These are phyloP conservation scores for Chalara sp. DNA, from an alignment of 2,329 filamentous ascomycete genomes.

Conservation along the genomic window DNA sequence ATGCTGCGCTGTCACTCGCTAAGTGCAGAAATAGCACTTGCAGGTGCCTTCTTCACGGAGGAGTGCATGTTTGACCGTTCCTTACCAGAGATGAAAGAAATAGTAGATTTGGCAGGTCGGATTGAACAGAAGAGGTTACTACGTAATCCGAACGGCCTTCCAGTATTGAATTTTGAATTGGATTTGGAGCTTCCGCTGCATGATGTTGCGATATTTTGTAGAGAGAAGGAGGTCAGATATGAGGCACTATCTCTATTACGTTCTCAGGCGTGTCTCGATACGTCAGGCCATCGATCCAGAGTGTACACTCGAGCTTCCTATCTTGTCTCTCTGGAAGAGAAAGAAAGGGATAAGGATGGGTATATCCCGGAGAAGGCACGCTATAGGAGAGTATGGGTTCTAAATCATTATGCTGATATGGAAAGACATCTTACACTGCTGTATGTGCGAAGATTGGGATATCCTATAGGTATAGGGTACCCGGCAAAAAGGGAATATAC, in stretches of 20 bases:
- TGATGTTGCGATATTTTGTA: constrained; percentile 3
- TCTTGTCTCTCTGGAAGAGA: constrained; percentile 5
- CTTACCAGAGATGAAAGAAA: constrained; percentile 40
- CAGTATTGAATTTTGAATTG: constrained; percentile 4
- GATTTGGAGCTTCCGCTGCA: constrained; percentile 2
- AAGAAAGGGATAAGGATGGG: constrained; percentile 1
- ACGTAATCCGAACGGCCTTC: not conserved
- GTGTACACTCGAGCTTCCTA: constrained; percentile 4
- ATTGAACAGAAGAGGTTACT: constrained; percentile 32
- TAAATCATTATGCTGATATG: constrained; percentile 9
- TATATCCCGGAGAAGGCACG: constrained; percentile 5
- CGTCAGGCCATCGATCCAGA: constrained; percentile 2
- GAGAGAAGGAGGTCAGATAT: constrained; percentile 1
- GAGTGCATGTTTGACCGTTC: constrained; percentile 50
- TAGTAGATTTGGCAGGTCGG: constrained; percentile 48
- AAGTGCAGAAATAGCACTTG: constrained; percentile 5
- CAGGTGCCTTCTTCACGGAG: constrained; percentile 39
- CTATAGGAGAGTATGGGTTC: constrained; percentile 5
- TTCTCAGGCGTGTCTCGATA: constrained; percentile 2
- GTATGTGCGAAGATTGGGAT: not conserved
- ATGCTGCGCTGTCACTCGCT: constrained; percentile 5
- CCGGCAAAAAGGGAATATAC: constrained; percentile 8
- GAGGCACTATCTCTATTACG: constrained; percentile 6
- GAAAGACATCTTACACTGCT: constrained; percentile 3
- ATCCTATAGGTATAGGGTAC: constrained; percentile 7